These are phyloP conservation scores for Tetrahymena borealis DNA, from an alignment of 73 alveolate genomes.

Conservation along the genomic window DNA sequence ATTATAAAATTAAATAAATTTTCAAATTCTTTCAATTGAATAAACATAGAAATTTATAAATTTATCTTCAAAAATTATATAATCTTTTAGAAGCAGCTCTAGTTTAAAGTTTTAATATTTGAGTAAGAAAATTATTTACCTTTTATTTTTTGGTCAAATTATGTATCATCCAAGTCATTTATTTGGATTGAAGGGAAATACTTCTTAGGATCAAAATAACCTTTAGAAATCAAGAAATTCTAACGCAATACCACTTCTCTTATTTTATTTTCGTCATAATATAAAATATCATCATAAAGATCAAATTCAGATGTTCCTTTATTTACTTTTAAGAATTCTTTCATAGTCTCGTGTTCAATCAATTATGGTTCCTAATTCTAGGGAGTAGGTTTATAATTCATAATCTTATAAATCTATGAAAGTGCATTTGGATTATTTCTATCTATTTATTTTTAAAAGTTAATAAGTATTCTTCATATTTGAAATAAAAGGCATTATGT, in stretches of 20 bases:
- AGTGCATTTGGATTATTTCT: slow-evolving; percentile 43
- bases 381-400: slow-evolving; percentile 39
- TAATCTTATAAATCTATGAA: slow-evolving; percentile 32
- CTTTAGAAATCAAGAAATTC: slow-evolving; percentile 35
- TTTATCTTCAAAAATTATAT: background rate
- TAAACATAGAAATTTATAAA: background rate
- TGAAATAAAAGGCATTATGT: no score
- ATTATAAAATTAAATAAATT: background rate
- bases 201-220: slow-evolving; percentile 1
- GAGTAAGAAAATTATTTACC: background rate
- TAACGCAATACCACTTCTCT: slow-evolving; percentile 40
- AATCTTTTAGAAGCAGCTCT: background rate
- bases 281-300: slow-evolving; percentile 41
- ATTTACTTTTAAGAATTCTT: slow-evolving; percentile 27
- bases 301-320: slow-evolving; percentile 44
- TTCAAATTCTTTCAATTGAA: background rate
- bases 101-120: background rate
- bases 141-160: background rate
- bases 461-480: no score
- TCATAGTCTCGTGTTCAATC: slow-evolving; percentile 24
- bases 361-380: slow-evolving; percentile 23
- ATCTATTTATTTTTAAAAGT: background rate
- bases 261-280: slow-evolving; percentile 38
- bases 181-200: background rate
- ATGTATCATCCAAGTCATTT: background rate